Evolutionary conservation across 805 yeast genomes (phyloP), one percentile per base, ranked within the genome.

Genomic region (Ogataea ramenticola): DNA sequence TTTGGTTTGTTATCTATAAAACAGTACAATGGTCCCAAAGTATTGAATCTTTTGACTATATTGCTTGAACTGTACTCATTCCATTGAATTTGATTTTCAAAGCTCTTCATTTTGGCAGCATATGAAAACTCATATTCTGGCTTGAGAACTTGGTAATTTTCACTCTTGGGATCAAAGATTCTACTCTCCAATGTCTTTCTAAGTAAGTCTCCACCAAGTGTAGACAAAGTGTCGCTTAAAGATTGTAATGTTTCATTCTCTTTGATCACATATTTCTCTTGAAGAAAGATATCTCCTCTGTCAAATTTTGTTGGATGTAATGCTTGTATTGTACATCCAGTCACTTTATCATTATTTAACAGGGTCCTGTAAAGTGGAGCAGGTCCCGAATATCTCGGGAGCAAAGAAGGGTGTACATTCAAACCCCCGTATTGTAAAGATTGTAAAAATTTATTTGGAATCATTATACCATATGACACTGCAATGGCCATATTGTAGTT

Each of bases 241-340:
- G 74, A 49, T 0, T 39, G 45, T 36, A 71, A 62, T 11, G 78
- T 75, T 29, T 80, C 86, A 10, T 58, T 49, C 3, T 57, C 57
- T 0, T 42, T 43, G 1, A 86, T 67, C 0, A 56, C 51, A 22
- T 68, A 67, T 2, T 55, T 56, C 1, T 85, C 71, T 49, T 84
- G 95, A 16, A 69, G 60, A 2, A 93, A 58, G 0, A 91, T 74
- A 1, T 71, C 67, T 1, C 99, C 99, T 30, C 67, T 69, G 53
- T 93, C 99, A 55, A 93, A 93, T 57, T 79, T 74, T 1, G 83
- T 72, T 0, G 97, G 96, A 56, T 93, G 96, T 21, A 93, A 63
- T 0, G 96, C 86, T 60, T 93, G 99, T 0, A 93, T 75, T 0
- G 96, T 77, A 16, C 88, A 95, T 0, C 98, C 99, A 0, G 97